Evolutionary conservation across 176 grass and related monocot genomes (phyloP).

Genomic region (barley (Hordeum vulgare)): MorexV3_pseudomolecules_assembly NC_058518.1:22534745-22535244

Average conservation of each 20-base stretch:
- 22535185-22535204: no score
- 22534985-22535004: constrained; percentile 12
- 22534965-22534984: constrained; percentile 23
- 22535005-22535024: no score
- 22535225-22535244: no score
- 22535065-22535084: no score
- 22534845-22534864: not conserved
- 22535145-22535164: no score
- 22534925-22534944: constrained; percentile 2
- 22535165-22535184: no score
- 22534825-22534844: constrained; percentile 38
- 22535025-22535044: no score
- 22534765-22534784: constrained; percentile 39
- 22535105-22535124: no score
- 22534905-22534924: constrained; percentile 30
- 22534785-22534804: not conserved
- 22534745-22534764: constrained; percentile 16
- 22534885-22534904: constrained; percentile 15
- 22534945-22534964: constrained; percentile 7
- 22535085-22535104: no score
- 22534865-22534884: not conserved
- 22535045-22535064: no score
- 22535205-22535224: no score
- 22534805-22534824: constrained; percentile 28
- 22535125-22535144: no score